Base-by-base conservation (phyloP, 192 early-diverging fungal species). In the Chytriomyces sp. region DNA sequence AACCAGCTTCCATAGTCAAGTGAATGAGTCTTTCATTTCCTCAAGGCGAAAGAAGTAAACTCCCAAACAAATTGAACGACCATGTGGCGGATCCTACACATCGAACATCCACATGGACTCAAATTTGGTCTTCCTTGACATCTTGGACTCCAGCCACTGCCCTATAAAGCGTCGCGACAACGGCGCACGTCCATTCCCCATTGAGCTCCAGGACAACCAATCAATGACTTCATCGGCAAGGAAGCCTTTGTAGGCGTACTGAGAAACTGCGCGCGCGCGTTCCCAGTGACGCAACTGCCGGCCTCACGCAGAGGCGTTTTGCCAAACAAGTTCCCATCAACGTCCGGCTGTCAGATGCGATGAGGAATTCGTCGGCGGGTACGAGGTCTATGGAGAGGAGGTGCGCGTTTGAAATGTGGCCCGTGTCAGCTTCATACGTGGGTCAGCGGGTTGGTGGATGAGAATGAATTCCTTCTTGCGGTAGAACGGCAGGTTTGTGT, bases 51-150 rank as follows among this genome's bases (percentile, higher is more conserved):
- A 62, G 28, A 65, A 65, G 52, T 17, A 37, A 7, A 0, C 65
- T 33, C 68, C 55, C 57, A 70, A 70, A 70, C 22, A 70, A 70
- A 25, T 33, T 41, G 19, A 59, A 7, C 22, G 68, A 70, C 68
- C 68, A 70, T 59, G 53, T 10, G 19, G 7, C 0, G 68, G 68
- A 59, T 57, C 56, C 68, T 57, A 70, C 30, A 70, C 57, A 25
- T 37, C 37, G 5, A 70, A 19, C 14, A 59, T 57, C 68, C 68
- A 70, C 10, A 32, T 54, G 8, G 44, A n/a, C 37, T 70, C 68
- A 28, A 70, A n/a, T 40, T 70, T 68, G 31, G 52, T 62, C 28
- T 44, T 7, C 25, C 30, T 7, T 55, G 52, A 19, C 3, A 49
- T n/a, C 44, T n/a, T 49, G 44, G 14, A n/a, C 44, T 8, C 59